Base-by-base conservation (phyloP, 805 yeast genomes). In the Lachancea meyersii region DNA sequence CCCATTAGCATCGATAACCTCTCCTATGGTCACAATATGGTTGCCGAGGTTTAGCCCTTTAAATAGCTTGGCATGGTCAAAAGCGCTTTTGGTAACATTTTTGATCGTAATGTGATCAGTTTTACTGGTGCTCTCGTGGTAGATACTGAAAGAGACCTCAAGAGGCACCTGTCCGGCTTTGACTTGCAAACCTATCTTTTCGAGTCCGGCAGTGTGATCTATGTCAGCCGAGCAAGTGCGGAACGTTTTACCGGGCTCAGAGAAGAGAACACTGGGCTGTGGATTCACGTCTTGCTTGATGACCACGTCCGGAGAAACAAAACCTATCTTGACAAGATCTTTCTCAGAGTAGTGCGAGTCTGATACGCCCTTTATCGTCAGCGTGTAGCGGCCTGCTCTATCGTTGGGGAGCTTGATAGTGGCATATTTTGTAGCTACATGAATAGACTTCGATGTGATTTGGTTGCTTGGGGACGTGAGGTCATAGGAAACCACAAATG, bases 401-500 rank as follows among this genome's bases (percentile, higher is more conserved):
- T 57, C 64, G 20, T 74, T 65, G 11, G 66, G 65, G 45, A 77
- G 51, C 46, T 67, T 69, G 17, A 77, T 55, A 4, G 73, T 68
- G 1, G 77, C 77, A 52, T 65, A 69, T 53, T 69, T 73, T 18
- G 78, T 74, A 1, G 78, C 71, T 5, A 79, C 75, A 39, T 77
- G 78, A 20, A 75, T 52, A 6, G 60, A 53, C 39, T 67, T 69
- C 49, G 48, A 57, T 19, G 53, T 48, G 46, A 48, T 58, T 40
- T 57, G 61, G 1, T 86, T 86, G 52, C 64, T 68, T 5, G 93
- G 89, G 31, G 71, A 63, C 21, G 64, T 64, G 13, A 83, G 62
- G n/a, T 76, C 74, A 58, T 87, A 86, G 31, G 76, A 78, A 20
- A 88, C 65, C n/a, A 74, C 62, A 49, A 86, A 86, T 19, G 91